A percentile compares a stretch with the other conserved stretches of the same genome.
Conservation (phyloP, 805 yeast genomes). For the Starmerella powellii region DNA sequence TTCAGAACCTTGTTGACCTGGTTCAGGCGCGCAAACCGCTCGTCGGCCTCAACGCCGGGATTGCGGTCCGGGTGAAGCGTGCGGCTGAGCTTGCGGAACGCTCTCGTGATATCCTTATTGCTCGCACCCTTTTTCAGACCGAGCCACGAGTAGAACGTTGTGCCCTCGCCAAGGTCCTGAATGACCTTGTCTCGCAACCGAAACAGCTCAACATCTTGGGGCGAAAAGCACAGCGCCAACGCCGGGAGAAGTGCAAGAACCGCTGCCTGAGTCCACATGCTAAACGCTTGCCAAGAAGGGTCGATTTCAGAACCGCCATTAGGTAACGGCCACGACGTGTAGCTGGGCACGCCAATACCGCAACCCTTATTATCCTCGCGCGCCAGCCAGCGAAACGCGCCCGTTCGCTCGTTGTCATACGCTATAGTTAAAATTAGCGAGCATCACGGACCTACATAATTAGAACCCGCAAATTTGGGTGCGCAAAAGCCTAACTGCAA, state of each 20-base stretch:
- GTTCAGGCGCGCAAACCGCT: conserved; percentile 67
- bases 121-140: conserved; percentile 24
- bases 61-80: conserved; percentile 78
- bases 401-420: no score
- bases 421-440: no score
- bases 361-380: background rate
- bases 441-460: no score
- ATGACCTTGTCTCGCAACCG: conserved; percentile 51
- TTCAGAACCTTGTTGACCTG: conserved; percentile 60
- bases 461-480: no score
- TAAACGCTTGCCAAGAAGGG: background rate
- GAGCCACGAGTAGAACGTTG: conserved; percentile 57
- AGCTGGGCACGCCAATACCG: background rate
- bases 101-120: conserved; percentile 26
- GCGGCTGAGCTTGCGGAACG: conserved; percentile 57
- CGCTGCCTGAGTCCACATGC: conserved; percentile 1
- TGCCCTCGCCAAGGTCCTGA: conserved; percentile 47
- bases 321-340: background rate
- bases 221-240: conserved; percentile 35
- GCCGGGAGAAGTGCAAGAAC: conserved; percentile 16
- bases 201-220: conserved; percentile 73
- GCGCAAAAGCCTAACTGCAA: no score
- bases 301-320: no score
- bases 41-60: conserved; percentile 41
- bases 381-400: no score